Percentiles rank a stretch among this genome's conserved stretches.
phyloP scores from a whole-genome alignment of 225 moss, liverwort and hornwort genomes.

The Marchantia polymorpha region DNA sequence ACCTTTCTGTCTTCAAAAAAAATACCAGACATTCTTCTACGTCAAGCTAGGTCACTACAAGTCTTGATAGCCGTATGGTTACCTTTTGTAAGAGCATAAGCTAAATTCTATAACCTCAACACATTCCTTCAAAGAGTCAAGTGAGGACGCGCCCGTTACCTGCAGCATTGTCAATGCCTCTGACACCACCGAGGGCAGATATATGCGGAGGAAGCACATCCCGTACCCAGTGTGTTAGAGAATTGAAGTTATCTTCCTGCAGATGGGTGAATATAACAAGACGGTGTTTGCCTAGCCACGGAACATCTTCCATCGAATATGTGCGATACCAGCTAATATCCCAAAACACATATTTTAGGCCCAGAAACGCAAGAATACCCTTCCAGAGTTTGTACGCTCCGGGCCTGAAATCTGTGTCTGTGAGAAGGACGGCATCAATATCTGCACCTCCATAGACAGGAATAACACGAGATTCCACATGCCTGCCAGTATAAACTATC shows the following conservation, averaged over 20 bases:
- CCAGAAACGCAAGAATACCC: slow-evolving; percentile 38
- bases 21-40: neutral
- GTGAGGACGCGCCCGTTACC: slow-evolving; percentile 15
- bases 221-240: slow-evolving; percentile 40
- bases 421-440: slow-evolving; percentile 42
- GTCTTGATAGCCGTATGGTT: too few relatives aligned
- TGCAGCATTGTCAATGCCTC: slow-evolving; percentile 37
- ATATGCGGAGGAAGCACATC: slow-evolving; percentile 39
- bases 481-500: slow-evolving; percentile 20
- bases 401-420: slow-evolving; percentile 41
- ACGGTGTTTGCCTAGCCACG: slow-evolving; percentile 48
- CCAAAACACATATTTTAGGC: slow-evolving; percentile 46
- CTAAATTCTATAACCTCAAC: neutral
- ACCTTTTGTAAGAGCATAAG: neutral
- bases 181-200: slow-evolving; percentile 27
- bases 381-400: slow-evolving; percentile 40
- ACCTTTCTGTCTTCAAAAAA: neutral
- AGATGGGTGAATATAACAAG: slow-evolving; percentile 46
- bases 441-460: slow-evolving; percentile 42
- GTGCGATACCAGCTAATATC: slow-evolving; percentile 46
- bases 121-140: neutral
- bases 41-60: too few relatives aligned
- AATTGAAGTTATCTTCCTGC: slow-evolving; percentile 22
- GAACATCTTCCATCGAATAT: slow-evolving; percentile 35
- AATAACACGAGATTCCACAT: slow-evolving; percentile 47